These are phyloP conservation scores for Amylocarpus encephaloides DNA, from an alignment of 2,329 filamentous ascomycete genomes.

Conservation along the genomic window DNA sequence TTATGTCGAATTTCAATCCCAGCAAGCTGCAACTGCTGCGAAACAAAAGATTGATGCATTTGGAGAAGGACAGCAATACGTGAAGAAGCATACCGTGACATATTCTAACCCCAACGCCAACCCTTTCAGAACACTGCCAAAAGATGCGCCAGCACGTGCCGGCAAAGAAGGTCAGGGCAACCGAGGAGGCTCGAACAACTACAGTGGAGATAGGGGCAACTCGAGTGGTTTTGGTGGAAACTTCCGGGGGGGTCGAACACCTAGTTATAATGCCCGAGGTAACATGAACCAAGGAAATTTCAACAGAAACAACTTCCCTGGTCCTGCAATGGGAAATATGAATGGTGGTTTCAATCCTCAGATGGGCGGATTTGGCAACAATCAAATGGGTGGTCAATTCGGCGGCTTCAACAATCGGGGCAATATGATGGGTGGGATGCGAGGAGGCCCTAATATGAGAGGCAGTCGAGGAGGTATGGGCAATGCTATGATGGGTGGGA, in stretches of 20 bases:
- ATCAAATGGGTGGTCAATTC: constrained; percentile 38
- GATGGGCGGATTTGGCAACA: constrained; percentile 41
- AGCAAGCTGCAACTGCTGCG: constrained; percentile 76
- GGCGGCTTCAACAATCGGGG: constrained; percentile 47
- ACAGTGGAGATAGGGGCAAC: constrained; percentile 40
- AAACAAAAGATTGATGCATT: constrained; percentile 73
- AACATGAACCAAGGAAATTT: constrained; percentile 43
- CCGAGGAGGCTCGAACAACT: constrained; percentile 43
- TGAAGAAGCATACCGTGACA: constrained; percentile 62
- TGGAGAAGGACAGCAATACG: constrained; percentile 45
- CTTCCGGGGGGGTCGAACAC: constrained; percentile 37
- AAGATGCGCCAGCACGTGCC: constrained; percentile 70
- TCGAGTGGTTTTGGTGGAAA: constrained; percentile 32
- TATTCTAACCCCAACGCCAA: constrained; percentile 75
- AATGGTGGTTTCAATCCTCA: constrained; percentile 38
- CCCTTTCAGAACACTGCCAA: constrained; percentile 84
- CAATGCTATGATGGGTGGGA: constrained; percentile 37
- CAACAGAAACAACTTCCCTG: constrained; percentile 47
- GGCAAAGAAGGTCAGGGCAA: constrained; percentile 56
- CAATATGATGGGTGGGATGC: constrained; percentile 45
- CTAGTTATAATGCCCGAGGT: constrained; percentile 37
- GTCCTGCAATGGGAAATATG: constrained; percentile 39
- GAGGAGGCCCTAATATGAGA: constrained; percentile 51
- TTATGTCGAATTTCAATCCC: constrained; percentile 77
- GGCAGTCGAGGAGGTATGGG: constrained; percentile 48